Evolutionary conservation across 768 basidiomycete genomes (phyloP).

Genomic region (Dioszegia aurantiaca): DNA sequence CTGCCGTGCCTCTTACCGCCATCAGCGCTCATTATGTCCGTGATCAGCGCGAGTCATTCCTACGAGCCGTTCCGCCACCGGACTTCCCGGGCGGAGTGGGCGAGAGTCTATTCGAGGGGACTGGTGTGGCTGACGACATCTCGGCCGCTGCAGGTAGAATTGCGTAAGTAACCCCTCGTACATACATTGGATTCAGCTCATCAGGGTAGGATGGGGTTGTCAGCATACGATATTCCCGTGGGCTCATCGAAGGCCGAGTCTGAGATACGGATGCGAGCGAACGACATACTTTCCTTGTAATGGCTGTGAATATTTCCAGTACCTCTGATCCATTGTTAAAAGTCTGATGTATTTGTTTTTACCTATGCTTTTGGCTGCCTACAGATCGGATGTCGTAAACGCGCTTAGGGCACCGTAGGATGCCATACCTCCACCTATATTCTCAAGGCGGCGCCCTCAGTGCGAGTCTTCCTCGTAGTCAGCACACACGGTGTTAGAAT

Average conservation of each 20-base stretch:
- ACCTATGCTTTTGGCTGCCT: no score
- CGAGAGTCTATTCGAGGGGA: constrained; percentile 54
- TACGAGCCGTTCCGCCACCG: constrained; percentile 63
- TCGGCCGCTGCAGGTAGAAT: constrained; percentile 49
- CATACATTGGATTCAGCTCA: background rate
- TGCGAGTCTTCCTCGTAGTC: no score
- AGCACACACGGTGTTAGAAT: no score
- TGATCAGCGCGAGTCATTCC: constrained; percentile 64
- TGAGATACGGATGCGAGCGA: constrained; percentile 23
- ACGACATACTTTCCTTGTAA: constrained; percentile 26
- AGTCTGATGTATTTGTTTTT: no score
- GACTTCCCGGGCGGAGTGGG: constrained; percentile 62
- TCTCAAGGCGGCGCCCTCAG: no score
- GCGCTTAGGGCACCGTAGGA: no score
- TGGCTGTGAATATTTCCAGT: no score
- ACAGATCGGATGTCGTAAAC: no score
- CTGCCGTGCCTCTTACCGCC: constrained; percentile 45
- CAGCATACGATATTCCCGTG: constrained; percentile 26
- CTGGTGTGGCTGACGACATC: constrained; percentile 55
- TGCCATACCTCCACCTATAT: no score
- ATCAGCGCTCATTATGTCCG: constrained; percentile 58
- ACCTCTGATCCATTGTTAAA: no score
- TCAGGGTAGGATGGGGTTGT: constrained; percentile 54
- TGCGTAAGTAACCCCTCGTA: constrained; percentile 38
- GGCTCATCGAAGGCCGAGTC: constrained; percentile 16